Base-by-base conservation (phyloP, 2,329 filamentous ascomycete species). In the Ceratocystis variospora region DNA sequence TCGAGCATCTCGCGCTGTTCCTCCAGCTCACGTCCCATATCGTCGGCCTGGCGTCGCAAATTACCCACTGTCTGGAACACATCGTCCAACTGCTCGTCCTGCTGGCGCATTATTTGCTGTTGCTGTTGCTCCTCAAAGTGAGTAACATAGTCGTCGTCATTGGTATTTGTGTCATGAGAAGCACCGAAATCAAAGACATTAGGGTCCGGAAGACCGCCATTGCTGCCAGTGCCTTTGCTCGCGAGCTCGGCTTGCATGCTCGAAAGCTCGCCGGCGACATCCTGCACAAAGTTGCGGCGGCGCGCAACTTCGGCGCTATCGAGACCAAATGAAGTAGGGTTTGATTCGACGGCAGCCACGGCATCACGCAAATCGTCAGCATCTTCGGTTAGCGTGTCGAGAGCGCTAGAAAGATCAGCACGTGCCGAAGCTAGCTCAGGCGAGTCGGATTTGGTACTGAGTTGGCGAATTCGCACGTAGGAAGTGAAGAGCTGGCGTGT, bases 11-110 rank as follows among this genome's bases (percentile, higher is more conserved):
- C 89, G 25, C 82, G 83, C 80, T 99, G 94, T 78, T 99, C 94
- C 76, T 96, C 95, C 59, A 99, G 80, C 78, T 99, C 94, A 67
- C 93, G 81, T 1, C 94, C 93, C 93, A 99, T 99, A 71, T 91
- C 89, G 76, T 95, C 87, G 1, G 94, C 95, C 80, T 97, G 94
- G 73, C 88, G 82, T 66, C 93, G 81, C 73, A 99, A 77, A 73
- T 91, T 96, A 1, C 92, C 93, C 28, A 99, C 94, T 0, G 93
- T 97, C 70, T 87, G 84, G 74, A 95, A 96, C 61, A 99, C 93
- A 17, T 89, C 89, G 73, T 97, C 93, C 1, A 99, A 81, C 71
- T 94, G 88, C 77, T 92, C 82, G 74, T 99, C 94, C 79, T 99
- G 94, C 76, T 96, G 90, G 70, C 87, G 84, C 88, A 99, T 92